Percentiles rank a stretch among this genome's conserved stretches.
These are phyloP conservation scores for Pueraria montana DNA, from an alignment of 306 rosid genomes.

Conservation along the genomic window DNA sequence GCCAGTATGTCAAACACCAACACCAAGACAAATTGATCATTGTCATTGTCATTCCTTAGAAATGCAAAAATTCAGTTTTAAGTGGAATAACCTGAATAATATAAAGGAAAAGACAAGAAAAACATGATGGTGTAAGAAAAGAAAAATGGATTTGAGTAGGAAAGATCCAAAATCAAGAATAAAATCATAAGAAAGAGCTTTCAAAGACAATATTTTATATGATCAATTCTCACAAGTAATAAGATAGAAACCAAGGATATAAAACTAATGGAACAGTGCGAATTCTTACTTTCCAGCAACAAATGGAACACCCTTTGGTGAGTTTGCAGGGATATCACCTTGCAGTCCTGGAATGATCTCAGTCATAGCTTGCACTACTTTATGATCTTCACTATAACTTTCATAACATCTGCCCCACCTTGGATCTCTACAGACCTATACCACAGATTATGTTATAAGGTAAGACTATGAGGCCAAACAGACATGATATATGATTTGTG, in stretches of 20 bases:
- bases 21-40: neutral
- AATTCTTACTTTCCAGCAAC: slow-evolving; percentile 53
- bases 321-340: slow-evolving; percentile 51
- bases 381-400: slow-evolving; percentile 59
- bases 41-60: neutral
- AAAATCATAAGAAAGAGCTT: neutral
- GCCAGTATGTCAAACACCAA: neutral
- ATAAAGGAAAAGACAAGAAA: neutral
- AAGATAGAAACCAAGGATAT: neutral
- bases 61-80: neutral
- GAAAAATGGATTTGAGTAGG: neutral
- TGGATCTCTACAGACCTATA: slow-evolving; percentile 59
- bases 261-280: neutral
- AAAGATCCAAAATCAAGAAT: neutral
- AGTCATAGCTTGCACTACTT: slow-evolving; percentile 52
- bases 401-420: slow-evolving; percentile 60
- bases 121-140: neutral
- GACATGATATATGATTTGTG: too few relatives aligned
- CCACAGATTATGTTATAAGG: neutral
- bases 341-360: slow-evolving; percentile 52
- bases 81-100: neutral
- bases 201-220: neutral
- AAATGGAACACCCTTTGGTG: slow-evolving; percentile 50
- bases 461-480: neutral
- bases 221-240: neutral